Base-by-base conservation (phyloP, 352 stramenopile genomes). In the Pythium insidiosum region DNA sequence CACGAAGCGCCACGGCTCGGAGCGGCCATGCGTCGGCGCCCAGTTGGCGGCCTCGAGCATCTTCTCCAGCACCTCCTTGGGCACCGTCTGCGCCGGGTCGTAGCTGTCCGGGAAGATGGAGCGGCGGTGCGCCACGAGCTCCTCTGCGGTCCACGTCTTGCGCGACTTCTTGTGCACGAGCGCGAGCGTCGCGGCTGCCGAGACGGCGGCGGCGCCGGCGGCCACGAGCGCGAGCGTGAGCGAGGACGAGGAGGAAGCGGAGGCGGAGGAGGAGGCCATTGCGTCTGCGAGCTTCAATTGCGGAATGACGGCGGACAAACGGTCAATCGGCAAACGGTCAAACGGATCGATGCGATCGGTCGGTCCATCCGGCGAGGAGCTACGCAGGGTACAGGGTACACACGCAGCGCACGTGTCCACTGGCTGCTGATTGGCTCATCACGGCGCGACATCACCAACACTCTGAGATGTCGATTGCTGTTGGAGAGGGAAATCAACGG, bases 1-100 rank as follows among this genome's bases (percentile, higher is more conserved):
- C 18, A 88, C 55, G 43, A 91, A 93, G 34, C 76, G 78, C 81
- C 81, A 94, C 18, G 81, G 81, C 61, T 93, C 81, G 2, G 81
- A 91, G 39, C 70, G 68, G 41, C 59, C 69, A 46, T 93, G 78
- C 1, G 81, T 93, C 34, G 81, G 81, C 7, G 81, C 81, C 81
- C 81, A 93, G 57, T 90, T 90, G 24, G 81, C 78, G 38, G 61
- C 68, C 37, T 73, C 61, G 28, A 93, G 61, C 73, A 93, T 87
- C 53, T 83, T 79, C 23, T 88, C 55, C 19, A 93, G 34, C 25
- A 91, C 50, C 12, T 65, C 67, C 15, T 63, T 58, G 6, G 78
- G 63, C 29, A 91, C 78, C 2, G 53, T 44, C 38, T 68, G 71
- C 18, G 43, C 57, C 35, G 38, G 52, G 53, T 92, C 80, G 43